Base-by-base conservation (phyloP, 768 basidiomycete species). In the Asterophora parasitica region DNA sequence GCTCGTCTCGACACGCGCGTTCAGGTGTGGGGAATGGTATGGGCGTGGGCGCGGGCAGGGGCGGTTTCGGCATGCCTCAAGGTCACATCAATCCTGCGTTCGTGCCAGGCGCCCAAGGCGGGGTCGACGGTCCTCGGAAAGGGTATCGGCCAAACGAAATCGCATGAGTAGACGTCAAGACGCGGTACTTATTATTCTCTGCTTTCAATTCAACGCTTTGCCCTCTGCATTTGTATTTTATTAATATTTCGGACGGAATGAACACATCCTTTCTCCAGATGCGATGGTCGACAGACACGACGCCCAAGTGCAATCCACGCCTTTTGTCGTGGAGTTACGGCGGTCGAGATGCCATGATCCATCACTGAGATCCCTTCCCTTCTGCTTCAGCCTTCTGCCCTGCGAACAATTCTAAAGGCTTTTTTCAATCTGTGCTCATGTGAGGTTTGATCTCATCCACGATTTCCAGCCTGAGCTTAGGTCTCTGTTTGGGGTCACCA, bases 41-140 rank as follows among this genome's bases (percentile, higher is more conserved):
- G 23, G 23, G 23, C 23, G 23, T 6, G 71, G 77, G 44, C 75
- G 78, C 42, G 13, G 73, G 30, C 12, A 31, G 30, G 9, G 30
- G 30, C 4, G 30, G 68, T 51, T 60, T 55, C 53, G 66, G 70
- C 38, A 42, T 58, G 49, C 23, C 23, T 23, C 74, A 74, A 58
- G 83, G 84, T 12, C 83, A 88, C 67, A 81, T 84, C 70, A 87
- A 87, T 61, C 84, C 85, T 3, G 81, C 83, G 16, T 88, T 88
- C 61, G 79, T 83, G 72, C 76, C 73, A 58, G 69, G 67, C 30
- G 63, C 61, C 8, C 65, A 70, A 47, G 65, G 61, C 33, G 70
- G 68, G 11, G 73, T 41, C n/a, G 43, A 46, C 32, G 40, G 42
- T n/a, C 44, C 52, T 44, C 41, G 56, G 54, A 45, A 55, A 42